A percentile compares a stretch with the other conserved stretches of the same genome.
Evolutionary conservation across 306 rosid species (phyloP).

Genomic region (Psophocarpus tetragonolobus): DNA sequence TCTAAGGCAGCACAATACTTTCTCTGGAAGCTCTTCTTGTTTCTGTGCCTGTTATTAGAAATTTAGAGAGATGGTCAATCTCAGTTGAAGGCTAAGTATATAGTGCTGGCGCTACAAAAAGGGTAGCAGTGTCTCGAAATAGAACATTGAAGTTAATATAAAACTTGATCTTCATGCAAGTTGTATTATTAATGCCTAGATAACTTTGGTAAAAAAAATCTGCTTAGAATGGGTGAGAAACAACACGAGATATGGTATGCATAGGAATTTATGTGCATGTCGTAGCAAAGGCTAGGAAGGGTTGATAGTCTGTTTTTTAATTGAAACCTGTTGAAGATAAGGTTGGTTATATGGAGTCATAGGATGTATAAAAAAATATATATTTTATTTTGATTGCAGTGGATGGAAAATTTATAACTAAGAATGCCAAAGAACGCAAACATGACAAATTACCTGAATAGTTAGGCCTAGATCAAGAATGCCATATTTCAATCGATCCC

Average conservation of each 20-base stretch:
- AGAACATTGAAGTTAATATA: not conserved
- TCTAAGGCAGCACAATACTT: conserved; percentile 87
- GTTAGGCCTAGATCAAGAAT: conserved; percentile 79
- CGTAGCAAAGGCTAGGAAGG: not conserved
- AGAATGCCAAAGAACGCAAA: not conserved
- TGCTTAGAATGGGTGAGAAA: not conserved
- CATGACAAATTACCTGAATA: conserved; percentile 63
- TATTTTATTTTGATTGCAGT: not conserved
- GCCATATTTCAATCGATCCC: conserved; percentile 80
- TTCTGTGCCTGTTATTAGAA: conserved; percentile 69
- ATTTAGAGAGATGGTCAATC: not conserved
- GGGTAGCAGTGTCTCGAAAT: not conserved
- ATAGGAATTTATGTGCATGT: not conserved
- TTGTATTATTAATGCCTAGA: not conserved
- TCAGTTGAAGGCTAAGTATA: conserved; percentile 3
- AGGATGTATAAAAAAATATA: not conserved
- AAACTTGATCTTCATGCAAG: not conserved
- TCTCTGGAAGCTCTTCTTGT: conserved; percentile 89
- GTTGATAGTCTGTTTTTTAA: not conserved
- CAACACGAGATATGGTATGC: not conserved
- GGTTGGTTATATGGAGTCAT: not conserved
- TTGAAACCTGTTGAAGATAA: not conserved
- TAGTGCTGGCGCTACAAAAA: not conserved
- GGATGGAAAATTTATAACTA: not conserved
- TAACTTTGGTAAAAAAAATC: not conserved